These are phyloP conservation scores for Colletotrichum sp. DNA, from an alignment of 2,329 filamentous ascomycete genomes.

Conservation along the genomic window DNA sequence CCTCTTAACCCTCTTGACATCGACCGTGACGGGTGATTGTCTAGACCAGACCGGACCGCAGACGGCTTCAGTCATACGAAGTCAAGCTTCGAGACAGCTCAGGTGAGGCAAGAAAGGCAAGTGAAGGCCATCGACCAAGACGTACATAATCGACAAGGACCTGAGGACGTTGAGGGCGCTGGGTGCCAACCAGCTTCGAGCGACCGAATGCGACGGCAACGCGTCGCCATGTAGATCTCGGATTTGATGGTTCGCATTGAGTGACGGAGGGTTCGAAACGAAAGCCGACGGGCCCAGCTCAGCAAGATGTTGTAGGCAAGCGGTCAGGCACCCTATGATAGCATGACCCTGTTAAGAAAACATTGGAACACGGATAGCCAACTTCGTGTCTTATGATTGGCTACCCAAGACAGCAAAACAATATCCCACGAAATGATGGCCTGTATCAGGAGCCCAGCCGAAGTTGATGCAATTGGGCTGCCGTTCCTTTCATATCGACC, in stretches of 20 bases:
- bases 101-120: neutral
- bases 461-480: neutral
- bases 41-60: neutral
- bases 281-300: neutral
- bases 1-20: neutral
- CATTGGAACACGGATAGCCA: neutral
- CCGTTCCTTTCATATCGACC: neutral
- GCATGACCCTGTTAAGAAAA: conserved; percentile 4
- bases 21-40: neutral
- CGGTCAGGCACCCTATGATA: neutral
- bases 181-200: neutral
- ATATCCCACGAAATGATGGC: conserved; percentile 19
- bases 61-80: neutral
- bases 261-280: neutral
- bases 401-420: neutral
- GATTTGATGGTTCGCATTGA: neutral
- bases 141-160: neutral
- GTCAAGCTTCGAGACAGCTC: neutral
- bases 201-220: neutral
- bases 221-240: neutral
- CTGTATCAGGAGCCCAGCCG: conserved; percentile 7
- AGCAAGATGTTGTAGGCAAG: neutral
- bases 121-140: neutral
- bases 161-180: neutral
- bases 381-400: conserved; percentile 1